Percentiles rank a stretch among this genome's conserved stretches.
These are phyloP conservation scores for Acacia acuminata DNA, from an alignment of 306 rosid genomes.

Conservation along the genomic window DNA sequence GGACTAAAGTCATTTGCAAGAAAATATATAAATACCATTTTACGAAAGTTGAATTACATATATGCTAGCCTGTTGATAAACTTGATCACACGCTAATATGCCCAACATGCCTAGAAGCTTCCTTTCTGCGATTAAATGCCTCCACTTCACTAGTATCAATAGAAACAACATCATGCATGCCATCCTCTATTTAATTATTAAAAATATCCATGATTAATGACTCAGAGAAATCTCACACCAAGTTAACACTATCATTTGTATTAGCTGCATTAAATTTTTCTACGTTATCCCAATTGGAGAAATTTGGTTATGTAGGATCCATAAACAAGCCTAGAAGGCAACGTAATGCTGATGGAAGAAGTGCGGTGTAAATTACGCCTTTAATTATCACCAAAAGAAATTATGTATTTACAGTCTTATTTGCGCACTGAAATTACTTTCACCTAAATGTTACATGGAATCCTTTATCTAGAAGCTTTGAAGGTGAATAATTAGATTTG, in stretches of 20 bases:
- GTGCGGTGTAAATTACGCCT: neutral
- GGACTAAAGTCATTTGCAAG: neutral
- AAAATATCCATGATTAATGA: neutral
- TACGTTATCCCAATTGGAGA: too few relatives aligned
- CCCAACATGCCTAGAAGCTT: neutral
- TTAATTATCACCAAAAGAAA: neutral
- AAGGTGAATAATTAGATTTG: neutral
- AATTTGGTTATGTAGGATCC: neutral
- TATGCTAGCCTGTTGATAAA: neutral
- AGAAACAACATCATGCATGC: neutral
- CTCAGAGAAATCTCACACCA: neutral
- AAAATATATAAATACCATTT: neutral
- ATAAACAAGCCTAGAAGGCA: neutral
- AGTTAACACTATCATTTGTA: neutral
- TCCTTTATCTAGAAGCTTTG: neutral
- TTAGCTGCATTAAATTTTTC: too few relatives aligned
- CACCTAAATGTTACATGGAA: neutral
- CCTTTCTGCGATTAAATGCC: neutral
- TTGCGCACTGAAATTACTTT: neutral
- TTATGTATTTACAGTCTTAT: neutral
- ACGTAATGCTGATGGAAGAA: neutral
- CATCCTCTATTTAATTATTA: neutral
- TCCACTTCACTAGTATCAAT: neutral
- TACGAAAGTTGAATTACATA: neutral
- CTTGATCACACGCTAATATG: neutral